phyloP scores from a whole-genome alignment of 2,329 filamentous ascomycete species.

The Proliferodiscus dingleyae region DNA sequence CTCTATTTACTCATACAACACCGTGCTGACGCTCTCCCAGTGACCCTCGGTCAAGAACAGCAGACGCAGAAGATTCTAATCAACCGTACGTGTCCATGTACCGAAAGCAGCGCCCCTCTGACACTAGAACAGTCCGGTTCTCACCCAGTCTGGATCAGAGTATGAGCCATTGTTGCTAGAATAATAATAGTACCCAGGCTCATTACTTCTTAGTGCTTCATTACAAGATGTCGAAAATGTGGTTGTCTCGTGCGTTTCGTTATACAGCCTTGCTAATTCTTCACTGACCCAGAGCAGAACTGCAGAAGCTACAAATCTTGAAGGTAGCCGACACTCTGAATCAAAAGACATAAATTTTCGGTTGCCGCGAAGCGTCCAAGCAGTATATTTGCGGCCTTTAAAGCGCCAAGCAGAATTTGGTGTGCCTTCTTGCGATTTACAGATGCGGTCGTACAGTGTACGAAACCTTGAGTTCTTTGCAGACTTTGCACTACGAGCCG shows the following conservation, averaged over 20 bases:
- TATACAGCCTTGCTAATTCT: neutral
- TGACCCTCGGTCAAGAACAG: neutral
- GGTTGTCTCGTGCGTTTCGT: neutral
- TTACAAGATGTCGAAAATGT: neutral
- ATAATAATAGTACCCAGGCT: neutral
- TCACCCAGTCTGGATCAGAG: neutral
- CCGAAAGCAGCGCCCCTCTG: neutral
- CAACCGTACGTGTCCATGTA: slow-evolving; percentile 5
- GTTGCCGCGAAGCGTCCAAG: slow-evolving; percentile 75
- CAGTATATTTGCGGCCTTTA: slow-evolving; percentile 79
- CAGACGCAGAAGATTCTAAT: neutral
- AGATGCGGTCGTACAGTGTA: slow-evolving; percentile 84
- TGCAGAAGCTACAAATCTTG: slow-evolving; percentile 1
- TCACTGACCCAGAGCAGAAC: slow-evolving; percentile 3
- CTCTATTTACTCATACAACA: neutral
- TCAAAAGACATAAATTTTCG: slow-evolving; percentile 36
- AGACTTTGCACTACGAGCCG: slow-evolving; percentile 90
- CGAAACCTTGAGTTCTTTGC: slow-evolving; percentile 91
- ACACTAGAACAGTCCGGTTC: neutral
- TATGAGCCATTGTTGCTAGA: neutral
- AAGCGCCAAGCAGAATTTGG: slow-evolving; percentile 70
- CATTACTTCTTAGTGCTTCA: neutral
- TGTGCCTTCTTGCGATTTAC: slow-evolving; percentile 82
- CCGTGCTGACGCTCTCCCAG: slow-evolving; percentile 2
- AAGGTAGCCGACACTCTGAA: slow-evolving; percentile 2